A percentile compares a stretch with the other conserved stretches of the same genome.
phyloP scores from a whole-genome alignment of 2,329 filamentous ascomycete genomes.

The Leptographium procerum region DNA sequence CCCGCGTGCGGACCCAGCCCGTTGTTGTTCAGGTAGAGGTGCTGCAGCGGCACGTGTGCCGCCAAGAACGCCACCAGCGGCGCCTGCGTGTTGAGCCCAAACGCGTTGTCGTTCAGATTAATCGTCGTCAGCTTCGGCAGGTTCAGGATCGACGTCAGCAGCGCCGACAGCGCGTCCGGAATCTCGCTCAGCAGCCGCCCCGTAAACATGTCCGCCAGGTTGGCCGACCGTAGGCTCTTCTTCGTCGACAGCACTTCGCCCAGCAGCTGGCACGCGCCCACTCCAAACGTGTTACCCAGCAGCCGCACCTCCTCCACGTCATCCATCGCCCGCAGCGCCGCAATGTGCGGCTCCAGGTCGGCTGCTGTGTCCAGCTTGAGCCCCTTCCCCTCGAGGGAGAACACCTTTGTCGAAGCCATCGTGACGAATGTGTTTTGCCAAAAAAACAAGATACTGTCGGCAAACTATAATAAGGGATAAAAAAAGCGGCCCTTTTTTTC shows the following conservation, averaged over 20 bases:
- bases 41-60: conserved; percentile 77
- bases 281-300: conserved; percentile 83
- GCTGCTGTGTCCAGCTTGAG: conserved; percentile 84
- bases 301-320: conserved; percentile 79
- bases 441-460: conserved; percentile 15
- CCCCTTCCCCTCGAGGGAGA: conserved; percentile 83
- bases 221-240: conserved; percentile 71
- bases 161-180: conserved; percentile 71
- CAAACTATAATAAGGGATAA: too few species aligned
- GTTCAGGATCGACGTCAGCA: conserved; percentile 78
- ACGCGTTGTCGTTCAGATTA: conserved; percentile 96
- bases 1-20: conserved; percentile 88
- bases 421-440: conserved; percentile 14
- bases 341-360: conserved; percentile 77
- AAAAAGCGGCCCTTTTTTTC: neutral
- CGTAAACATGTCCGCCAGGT: conserved; percentile 96
- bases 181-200: conserved; percentile 89
- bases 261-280: conserved; percentile 76
- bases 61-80: conserved; percentile 88
- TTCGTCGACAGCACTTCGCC: conserved; percentile 77
- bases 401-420: conserved; percentile 54
- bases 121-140: conserved; percentile 80
- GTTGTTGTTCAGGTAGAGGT: conserved; percentile 97
- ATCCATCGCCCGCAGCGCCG: conserved; percentile 56
- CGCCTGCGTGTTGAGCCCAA: conserved; percentile 88